phyloP scores from a whole-genome alignment of 2,329 filamentous ascomycete genomes.

The Alternaria gaisen region DNA sequence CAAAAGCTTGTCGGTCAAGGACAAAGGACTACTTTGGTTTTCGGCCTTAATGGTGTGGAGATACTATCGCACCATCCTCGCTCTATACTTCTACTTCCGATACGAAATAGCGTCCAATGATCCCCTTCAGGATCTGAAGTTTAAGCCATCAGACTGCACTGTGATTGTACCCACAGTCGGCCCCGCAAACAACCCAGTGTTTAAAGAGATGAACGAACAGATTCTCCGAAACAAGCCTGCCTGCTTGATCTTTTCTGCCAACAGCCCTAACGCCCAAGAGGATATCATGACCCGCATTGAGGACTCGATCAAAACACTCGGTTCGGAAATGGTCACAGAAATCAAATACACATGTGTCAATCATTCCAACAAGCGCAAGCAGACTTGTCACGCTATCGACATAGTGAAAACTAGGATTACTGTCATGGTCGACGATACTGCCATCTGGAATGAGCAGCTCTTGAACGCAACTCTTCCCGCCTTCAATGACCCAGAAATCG shows the following conservation, averaged over 20 bases:
- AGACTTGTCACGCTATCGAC: conserved; percentile 21
- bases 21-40: conserved; percentile 23
- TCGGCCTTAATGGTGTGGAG: conserved; percentile 24
- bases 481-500: conserved; percentile 27
- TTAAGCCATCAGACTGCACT: conserved; percentile 20
- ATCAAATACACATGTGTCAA: conserved; percentile 17
- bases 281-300: neutral
- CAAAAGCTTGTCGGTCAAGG: conserved; percentile 2
- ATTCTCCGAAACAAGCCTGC: conserved; percentile 27
- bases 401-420: conserved; percentile 21
- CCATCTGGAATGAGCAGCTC: conserved; percentile 27
- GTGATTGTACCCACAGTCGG: conserved; percentile 35
- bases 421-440: conserved; percentile 32
- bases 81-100: conserved; percentile 27
- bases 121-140: neutral
- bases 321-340: neutral
- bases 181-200: conserved; percentile 14
- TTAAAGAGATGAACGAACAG: conserved; percentile 15
- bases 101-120: conserved; percentile 18
- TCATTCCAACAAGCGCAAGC: conserved; percentile 29
- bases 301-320: neutral
- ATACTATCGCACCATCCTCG: conserved; percentile 30
- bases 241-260: conserved; percentile 29
- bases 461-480: conserved; percentile 27
- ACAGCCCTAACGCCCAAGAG: conserved; percentile 5